Evolutionary conservation across 2,329 filamentous ascomycete species (phyloP).

Genomic region (Calonectria ilicicola): DNA sequence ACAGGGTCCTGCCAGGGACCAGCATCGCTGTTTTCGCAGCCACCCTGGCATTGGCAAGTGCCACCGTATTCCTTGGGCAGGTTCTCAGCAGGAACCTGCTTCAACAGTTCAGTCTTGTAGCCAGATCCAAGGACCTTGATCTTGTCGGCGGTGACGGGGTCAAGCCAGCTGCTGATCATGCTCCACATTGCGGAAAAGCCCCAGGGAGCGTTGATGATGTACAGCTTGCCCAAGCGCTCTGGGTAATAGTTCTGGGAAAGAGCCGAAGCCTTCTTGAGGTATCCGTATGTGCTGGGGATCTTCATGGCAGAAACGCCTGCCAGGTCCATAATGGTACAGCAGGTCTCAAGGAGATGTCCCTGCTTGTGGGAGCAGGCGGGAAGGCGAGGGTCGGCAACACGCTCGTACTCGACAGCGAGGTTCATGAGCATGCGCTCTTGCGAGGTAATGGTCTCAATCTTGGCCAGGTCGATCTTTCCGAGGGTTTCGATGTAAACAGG

Average conservation of each 20-base stretch:
- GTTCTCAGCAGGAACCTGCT: constrained; percentile 90
- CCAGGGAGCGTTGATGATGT: constrained; percentile 98
- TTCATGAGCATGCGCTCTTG: constrained; percentile 95
- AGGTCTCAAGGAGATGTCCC: constrained; percentile 92
- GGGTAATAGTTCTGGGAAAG: constrained; percentile 99
- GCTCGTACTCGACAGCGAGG: constrained; percentile 98
- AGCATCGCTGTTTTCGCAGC: constrained; percentile 87
- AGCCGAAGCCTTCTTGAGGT: constrained; percentile 84
- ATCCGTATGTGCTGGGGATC: constrained; percentile 86
- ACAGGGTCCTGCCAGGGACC: constrained; percentile 87
- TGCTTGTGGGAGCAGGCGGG: constrained; percentile 95
- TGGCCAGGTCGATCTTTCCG: constrained; percentile 89
- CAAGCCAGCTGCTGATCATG: constrained; percentile 92
- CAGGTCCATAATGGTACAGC: constrained; percentile 98
- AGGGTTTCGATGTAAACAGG: constrained; percentile 98
- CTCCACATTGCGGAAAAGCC: constrained; percentile 89
- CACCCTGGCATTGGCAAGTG: constrained; percentile 82
- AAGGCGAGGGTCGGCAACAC: constrained; percentile 90
- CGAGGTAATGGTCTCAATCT: constrained; percentile 94
- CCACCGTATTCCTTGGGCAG: constrained; percentile 90
- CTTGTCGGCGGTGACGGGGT: constrained; percentile 96
- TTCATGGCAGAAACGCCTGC: constrained; percentile 91
- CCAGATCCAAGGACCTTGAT: constrained; percentile 87
- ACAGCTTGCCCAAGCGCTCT: constrained; percentile 94
- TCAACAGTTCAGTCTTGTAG: constrained; percentile 87